These are phyloP conservation scores for Scopulariopsis brevicaulis DNA, from an alignment of 2,329 filamentous ascomycete genomes.

Conservation along the genomic window DNA sequence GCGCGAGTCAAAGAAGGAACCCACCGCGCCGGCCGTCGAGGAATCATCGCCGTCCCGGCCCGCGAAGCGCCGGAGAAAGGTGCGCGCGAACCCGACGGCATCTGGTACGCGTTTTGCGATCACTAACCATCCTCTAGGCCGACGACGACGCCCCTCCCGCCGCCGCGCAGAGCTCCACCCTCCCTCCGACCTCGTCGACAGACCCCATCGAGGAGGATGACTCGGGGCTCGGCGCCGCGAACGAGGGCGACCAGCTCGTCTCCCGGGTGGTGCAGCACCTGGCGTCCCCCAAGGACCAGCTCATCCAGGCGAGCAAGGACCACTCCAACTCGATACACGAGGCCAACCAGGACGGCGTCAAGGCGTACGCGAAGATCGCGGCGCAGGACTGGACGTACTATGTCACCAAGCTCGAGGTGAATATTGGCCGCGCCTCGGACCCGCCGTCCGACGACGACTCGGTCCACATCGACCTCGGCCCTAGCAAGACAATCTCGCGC, in stretches of 20 bases:
- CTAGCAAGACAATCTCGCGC: slow-evolving; percentile 70
- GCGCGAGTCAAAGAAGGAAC: slow-evolving; percentile 16
- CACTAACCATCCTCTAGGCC: slow-evolving; percentile 16
- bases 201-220: slow-evolving; percentile 33
- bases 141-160: slow-evolving; percentile 13
- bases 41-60: slow-evolving; percentile 49
- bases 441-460: slow-evolving; percentile 25
- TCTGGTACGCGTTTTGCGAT: slow-evolving; percentile 1
- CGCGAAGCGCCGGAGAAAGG: slow-evolving; percentile 54
- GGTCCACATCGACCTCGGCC: slow-evolving; percentile 81
- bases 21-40: slow-evolving; percentile 25
- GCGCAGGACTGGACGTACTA: slow-evolving; percentile 80
- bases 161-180: slow-evolving; percentile 19
- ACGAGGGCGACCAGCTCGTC: slow-evolving; percentile 44
- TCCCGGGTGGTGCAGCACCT: slow-evolving; percentile 43
- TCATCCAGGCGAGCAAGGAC: slow-evolving; percentile 48
- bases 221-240: slow-evolving; percentile 25
- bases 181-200: slow-evolving; percentile 9
- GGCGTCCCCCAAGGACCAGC: slow-evolving; percentile 24
- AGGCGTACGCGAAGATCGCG: slow-evolving; percentile 73
- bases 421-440: slow-evolving; percentile 52
- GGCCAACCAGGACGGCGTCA: slow-evolving; percentile 47
- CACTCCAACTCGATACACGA: slow-evolving; percentile 55
- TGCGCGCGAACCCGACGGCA: slow-evolving; percentile 14
- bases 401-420: slow-evolving; percentile 61